phyloP scores from a whole-genome alignment of 176 grass and related monocot species.

The Chloris gayana region DNA sequence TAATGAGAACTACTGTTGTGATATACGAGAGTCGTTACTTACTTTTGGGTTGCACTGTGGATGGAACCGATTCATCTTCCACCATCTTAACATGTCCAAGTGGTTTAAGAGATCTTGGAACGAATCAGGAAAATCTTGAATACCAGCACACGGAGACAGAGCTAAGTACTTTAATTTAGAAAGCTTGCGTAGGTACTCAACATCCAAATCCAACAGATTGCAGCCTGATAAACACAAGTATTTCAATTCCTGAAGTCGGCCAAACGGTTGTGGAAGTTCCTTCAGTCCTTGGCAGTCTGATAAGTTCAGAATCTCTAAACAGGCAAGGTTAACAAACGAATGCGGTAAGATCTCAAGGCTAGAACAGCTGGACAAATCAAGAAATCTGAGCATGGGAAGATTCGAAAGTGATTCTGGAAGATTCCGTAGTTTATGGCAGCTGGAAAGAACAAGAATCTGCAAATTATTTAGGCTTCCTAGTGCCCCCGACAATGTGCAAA shows the following conservation, averaged over 20 bases:
- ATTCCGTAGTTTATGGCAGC: background rate
- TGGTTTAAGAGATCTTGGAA: background rate
- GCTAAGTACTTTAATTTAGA: background rate
- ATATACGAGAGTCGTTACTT: too few relatives aligned
- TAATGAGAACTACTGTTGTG: too few relatives aligned
- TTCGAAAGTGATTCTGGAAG: background rate
- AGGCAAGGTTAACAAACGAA: background rate
- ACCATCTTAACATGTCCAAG: conserved; percentile 16
- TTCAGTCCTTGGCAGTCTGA: background rate
- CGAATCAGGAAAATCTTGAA: background rate
- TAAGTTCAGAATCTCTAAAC: background rate
- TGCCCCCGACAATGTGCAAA: background rate
- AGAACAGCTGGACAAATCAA: background rate
- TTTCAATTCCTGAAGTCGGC: background rate
- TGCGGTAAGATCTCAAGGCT: background rate
- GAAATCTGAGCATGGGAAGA: background rate
- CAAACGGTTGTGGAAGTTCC: conserved; percentile 14
- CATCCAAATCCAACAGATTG: background rate
- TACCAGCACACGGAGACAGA: background rate
- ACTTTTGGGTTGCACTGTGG: background rate
- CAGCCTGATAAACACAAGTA: conserved; percentile 2
- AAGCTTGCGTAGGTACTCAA: background rate
- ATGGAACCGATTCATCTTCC: background rate
- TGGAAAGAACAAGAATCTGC: conserved; percentile 6
- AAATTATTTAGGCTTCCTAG: background rate